A percentile compares a stretch with the other conserved stretches of the same genome.
Conservation (phyloP, 306 rosid genomes). For the Abrus precatorius region DNA sequence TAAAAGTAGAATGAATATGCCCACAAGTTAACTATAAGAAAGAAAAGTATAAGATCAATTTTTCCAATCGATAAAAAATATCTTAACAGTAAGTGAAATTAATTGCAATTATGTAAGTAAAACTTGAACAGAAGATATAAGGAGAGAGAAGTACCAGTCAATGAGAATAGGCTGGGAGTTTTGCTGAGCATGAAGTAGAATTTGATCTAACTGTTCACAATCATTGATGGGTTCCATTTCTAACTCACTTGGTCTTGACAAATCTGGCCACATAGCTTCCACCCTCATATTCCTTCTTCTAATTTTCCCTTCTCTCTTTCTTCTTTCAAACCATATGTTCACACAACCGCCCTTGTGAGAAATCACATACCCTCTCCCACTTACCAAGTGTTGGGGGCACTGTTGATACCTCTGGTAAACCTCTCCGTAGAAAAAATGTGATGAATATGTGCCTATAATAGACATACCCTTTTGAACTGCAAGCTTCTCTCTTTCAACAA, state of each 20-base stretch:
- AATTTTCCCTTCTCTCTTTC: conserved; percentile 54
- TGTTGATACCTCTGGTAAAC: conserved; percentile 59
- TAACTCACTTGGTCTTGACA: conserved; percentile 58
- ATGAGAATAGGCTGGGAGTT: conserved; percentile 74
- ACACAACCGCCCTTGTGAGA: conserved; percentile 49
- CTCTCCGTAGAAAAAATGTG: conserved; percentile 64
- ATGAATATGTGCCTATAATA: conserved; percentile 63
- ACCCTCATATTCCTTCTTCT: conserved; percentile 55
- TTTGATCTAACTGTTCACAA: conserved; percentile 75
- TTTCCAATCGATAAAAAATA: too few relatives aligned
- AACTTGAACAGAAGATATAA: background rate
- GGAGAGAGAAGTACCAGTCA: conserved; percentile 66
- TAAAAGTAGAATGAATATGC: background rate
- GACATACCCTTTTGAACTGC: conserved; percentile 62
- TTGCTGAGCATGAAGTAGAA: conserved; percentile 63
- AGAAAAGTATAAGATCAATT: too few relatives aligned
- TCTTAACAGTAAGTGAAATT: too few relatives aligned
- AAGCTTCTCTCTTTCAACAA: background rate
- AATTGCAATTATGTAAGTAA: background rate
- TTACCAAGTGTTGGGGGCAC: conserved; percentile 10
- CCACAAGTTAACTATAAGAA: too few relatives aligned
- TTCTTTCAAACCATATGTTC: conserved; percentile 45
- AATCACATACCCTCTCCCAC: conserved; percentile 42
- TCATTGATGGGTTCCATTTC: conserved; percentile 76
- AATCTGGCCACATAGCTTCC: conserved; percentile 73